phyloP scores from a whole-genome alignment of 139 green algal species.

The Tetraselmis striata region DNA sequence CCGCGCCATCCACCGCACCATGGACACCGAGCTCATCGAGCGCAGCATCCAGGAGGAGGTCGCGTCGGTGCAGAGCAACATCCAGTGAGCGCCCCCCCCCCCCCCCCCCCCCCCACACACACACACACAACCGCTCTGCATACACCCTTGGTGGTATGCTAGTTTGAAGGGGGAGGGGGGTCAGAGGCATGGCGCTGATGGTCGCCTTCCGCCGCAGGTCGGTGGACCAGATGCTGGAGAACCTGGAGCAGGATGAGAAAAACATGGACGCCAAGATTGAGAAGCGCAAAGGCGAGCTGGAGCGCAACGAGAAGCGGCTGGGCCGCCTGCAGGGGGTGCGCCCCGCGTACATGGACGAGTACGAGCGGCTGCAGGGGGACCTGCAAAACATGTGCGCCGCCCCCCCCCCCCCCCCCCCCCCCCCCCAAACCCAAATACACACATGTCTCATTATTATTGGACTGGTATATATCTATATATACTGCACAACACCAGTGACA shows the following conservation, averaged over 20 bases:
- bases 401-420: no score
- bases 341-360: constrained; percentile 81
- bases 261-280: constrained; percentile 58
- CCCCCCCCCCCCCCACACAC: no score
- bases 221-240: constrained; percentile 46
- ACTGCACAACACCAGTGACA: no score
- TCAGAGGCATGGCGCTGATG: no score
- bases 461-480: no score
- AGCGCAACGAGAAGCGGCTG: constrained; percentile 70
- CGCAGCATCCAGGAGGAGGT: constrained; percentile 48
- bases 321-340: constrained; percentile 50
- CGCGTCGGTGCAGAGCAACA: constrained; percentile 24
- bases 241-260: constrained; percentile 51
- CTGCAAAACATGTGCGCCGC: constrained; percentile 62
- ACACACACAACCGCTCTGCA: no score
- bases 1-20: constrained; percentile 47
- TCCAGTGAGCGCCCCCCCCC: no score
- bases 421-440: no score
- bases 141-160: background rate
- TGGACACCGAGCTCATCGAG: constrained; percentile 63
- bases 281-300: constrained; percentile 58
- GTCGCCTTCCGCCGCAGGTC: constrained; percentile 23
- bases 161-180: background rate
- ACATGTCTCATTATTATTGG: no score
- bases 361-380: constrained; percentile 68